phyloP scores from a whole-genome alignment of 495 filamentous ascomycete genomes.

The Bacidia rubella region DNA sequence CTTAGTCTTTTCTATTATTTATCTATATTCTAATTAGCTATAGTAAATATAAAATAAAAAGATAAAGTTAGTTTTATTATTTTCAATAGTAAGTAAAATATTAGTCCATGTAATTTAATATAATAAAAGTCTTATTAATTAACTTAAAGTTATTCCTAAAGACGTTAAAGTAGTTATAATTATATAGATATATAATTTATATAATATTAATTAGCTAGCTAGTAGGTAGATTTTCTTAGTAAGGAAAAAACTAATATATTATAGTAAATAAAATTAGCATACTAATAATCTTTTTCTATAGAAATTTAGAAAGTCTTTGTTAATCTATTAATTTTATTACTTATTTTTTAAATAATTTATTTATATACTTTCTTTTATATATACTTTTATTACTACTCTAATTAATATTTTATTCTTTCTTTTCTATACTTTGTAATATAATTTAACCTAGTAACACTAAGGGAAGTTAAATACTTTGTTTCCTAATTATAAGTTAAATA shows the following conservation, averaged over 20 bases:
- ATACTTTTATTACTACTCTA: not conserved
- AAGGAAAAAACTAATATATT: too few species aligned
- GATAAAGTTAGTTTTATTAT: too few species aligned
- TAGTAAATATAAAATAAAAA: too few species aligned
- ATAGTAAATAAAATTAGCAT: too few species aligned
- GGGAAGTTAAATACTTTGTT: too few species aligned
- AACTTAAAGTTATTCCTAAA: not conserved
- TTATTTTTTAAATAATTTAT: not conserved
- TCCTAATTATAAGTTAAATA: too few species aligned
- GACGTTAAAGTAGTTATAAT: too few species aligned
- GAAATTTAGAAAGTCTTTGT: not conserved
- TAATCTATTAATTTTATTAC: slow-evolving; percentile 3
- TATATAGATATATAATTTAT: not conserved
- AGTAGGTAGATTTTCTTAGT: not conserved
- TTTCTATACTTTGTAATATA: too few species aligned
- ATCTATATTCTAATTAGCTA: too few species aligned
- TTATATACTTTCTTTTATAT: not conserved
- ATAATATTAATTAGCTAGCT: not conserved
- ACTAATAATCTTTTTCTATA: not conserved
- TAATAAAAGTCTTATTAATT: not conserved
- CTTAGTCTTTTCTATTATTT: not conserved
- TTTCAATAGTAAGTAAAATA: not conserved
- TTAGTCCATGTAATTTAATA: not conserved
- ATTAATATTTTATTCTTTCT: not conserved
- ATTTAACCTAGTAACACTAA: too few species aligned